Evolutionary conservation across 2,329 filamentous ascomycete species (phyloP).

Genomic region (Westerdykella sp.): DNA sequence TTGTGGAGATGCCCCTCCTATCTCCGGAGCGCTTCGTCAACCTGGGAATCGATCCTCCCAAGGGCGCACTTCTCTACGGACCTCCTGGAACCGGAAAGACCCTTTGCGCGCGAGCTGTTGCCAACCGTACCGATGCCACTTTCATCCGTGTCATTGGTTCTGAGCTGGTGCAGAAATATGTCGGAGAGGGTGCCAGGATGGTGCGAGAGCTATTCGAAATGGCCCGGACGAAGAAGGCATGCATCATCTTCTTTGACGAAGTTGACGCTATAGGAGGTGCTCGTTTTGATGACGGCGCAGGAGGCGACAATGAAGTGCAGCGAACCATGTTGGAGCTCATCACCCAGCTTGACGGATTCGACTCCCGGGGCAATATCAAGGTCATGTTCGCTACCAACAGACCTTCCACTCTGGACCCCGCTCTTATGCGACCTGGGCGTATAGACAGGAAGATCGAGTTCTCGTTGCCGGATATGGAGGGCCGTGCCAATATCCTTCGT

Average conservation of each 20-base stretch:
- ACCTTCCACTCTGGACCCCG: constrained; percentile 91
- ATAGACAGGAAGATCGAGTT: constrained; percentile 99
- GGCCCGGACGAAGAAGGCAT: constrained; percentile 98
- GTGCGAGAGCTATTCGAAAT: constrained; percentile 98
- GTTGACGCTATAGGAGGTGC: constrained; percentile 94
- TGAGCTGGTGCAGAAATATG: constrained; percentile 97
- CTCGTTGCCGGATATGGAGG: constrained; percentile 92
- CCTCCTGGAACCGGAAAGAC: constrained; percentile 99
- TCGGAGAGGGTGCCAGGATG: constrained; percentile 97
- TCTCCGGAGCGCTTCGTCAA: constrained; percentile 97
- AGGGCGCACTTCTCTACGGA: constrained; percentile 93
- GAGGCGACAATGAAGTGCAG: constrained; percentile 96
- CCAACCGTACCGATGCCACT: constrained; percentile 95
- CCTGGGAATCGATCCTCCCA: constrained; percentile 97
- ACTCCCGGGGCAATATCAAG: constrained; percentile 96
- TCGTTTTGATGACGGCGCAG: constrained; percentile 92
- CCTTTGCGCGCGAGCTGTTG: constrained; percentile 91
- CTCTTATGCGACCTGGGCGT: constrained; percentile 91
- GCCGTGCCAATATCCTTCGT: constrained; percentile 91
- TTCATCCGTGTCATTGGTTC: constrained; percentile 98
- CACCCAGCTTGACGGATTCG: constrained; percentile 93
- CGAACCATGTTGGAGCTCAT: constrained; percentile 97
- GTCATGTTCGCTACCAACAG: constrained; percentile 99
- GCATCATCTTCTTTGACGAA: constrained; percentile 99
- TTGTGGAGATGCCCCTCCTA: constrained; percentile 95